These are phyloP conservation scores for Solanum ossicruentum DNA, from an alignment of 257 asterid genomes.

Conservation along the genomic window DNA sequence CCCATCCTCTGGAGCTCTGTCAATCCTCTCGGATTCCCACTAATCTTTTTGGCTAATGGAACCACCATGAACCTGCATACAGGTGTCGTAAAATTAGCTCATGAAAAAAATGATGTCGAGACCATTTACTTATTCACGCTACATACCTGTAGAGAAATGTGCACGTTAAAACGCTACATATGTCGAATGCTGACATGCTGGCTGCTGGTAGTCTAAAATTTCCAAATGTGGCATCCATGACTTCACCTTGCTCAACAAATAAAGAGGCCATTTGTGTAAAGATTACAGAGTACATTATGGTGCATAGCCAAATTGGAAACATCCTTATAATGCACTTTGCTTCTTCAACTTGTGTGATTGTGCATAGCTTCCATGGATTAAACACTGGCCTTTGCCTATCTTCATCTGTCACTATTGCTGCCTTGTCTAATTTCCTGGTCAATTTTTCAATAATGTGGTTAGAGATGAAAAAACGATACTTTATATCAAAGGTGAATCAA, in stretches of 20 bases:
- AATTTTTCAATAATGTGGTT: background rate
- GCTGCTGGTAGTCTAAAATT: slow-evolving; percentile 61
- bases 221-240: slow-evolving; percentile 34
- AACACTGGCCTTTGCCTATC: slow-evolving; percentile 11
- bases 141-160: slow-evolving; percentile 34
- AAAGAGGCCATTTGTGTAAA: slow-evolving; percentile 86
- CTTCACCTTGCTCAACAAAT: slow-evolving; percentile 71
- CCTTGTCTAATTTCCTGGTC: slow-evolving; percentile 50
- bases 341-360: slow-evolving; percentile 73
- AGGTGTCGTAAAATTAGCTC: background rate
- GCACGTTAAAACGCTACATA: slow-evolving; percentile 51
- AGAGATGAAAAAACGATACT: background rate
- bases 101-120: background rate
- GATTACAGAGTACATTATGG: slow-evolving; percentile 60
- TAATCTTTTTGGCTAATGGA: slow-evolving; percentile 32
- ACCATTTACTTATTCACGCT: background rate
- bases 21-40: slow-evolving; percentile 41
- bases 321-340: slow-evolving; percentile 62
- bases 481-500: background rate
- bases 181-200: slow-evolving; percentile 74
- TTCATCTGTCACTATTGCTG: slow-evolving; percentile 29
- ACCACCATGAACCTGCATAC: slow-evolving; percentile 18
- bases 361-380: slow-evolving; percentile 56
- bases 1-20: slow-evolving; percentile 89
- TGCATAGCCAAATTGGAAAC: slow-evolving; percentile 72